A percentile compares a stretch with the other conserved stretches of the same genome.
These are phyloP conservation scores for Pseudocercospora crystallina DNA, from an alignment of 2,329 filamentous ascomycete species.

Conservation along the genomic window DNA sequence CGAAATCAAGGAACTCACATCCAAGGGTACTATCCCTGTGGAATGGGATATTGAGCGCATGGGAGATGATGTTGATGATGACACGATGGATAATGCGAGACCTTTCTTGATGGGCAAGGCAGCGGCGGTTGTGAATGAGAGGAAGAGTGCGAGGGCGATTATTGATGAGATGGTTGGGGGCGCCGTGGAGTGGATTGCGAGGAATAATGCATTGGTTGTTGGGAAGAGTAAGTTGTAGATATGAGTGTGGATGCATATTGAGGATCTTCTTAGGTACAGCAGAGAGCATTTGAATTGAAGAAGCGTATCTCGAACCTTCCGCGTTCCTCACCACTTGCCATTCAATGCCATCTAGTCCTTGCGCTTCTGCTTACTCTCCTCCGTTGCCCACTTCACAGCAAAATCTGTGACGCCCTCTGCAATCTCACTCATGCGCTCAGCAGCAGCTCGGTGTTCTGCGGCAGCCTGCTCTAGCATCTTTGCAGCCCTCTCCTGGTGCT, in stretches of 20 bases:
- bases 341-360: neutral
- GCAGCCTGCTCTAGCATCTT: no score
- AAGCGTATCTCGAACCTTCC: no score
- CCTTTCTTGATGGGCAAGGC: slow-evolving; percentile 97
- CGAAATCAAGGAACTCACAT: slow-evolving; percentile 90
- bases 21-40: slow-evolving; percentile 87
- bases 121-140: slow-evolving; percentile 88
- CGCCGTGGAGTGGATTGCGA: slow-evolving; percentile 49
- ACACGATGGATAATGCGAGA: slow-evolving; percentile 85
- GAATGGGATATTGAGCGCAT: slow-evolving; percentile 91
- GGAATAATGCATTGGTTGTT: slow-evolving; percentile 30
- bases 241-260: neutral
- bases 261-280: neutral
- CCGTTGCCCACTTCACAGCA: no score
- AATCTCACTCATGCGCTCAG: no score
- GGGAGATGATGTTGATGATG: slow-evolving; percentile 65
- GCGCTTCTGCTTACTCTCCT: neutral
- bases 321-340: no score
- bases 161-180: slow-evolving; percentile 91
- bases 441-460: no score
- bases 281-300: neutral
- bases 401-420: no score
- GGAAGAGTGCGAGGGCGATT: slow-evolving; percentile 85
- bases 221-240: slow-evolving; percentile 39
- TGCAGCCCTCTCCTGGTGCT: no score